phyloP scores from a whole-genome alignment of 495 filamentous ascomycete genomes.

The Pyrenula aspistea region DNA sequence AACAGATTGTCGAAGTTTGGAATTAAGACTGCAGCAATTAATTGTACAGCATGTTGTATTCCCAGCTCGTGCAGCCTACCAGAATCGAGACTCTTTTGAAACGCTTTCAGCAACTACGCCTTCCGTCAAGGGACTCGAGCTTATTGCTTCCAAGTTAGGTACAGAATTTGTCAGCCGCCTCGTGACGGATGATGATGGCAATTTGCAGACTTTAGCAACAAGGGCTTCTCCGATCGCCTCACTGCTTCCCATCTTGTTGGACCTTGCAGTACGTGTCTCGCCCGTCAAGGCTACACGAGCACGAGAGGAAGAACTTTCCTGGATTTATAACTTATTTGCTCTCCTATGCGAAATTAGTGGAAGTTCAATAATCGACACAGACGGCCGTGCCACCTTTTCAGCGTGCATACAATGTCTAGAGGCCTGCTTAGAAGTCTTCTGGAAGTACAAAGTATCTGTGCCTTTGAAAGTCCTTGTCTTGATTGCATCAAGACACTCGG shows the following conservation, averaged over 20 bases:
- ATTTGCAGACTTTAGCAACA: no score
- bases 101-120: slow-evolving; percentile 2
- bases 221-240: no score
- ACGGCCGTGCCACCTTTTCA: slow-evolving; percentile 12
- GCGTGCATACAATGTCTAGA: slow-evolving; percentile 24
- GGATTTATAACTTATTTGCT: slow-evolving; percentile 57
- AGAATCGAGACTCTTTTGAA: slow-evolving; percentile 27
- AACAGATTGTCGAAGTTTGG: neutral
- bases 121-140: neutral
- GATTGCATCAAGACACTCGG: slow-evolving; percentile 29
- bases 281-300: slow-evolving; percentile 40
- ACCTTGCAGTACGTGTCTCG: slow-evolving; percentile 41
- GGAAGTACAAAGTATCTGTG: slow-evolving; percentile 26
- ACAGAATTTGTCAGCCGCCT: neutral
- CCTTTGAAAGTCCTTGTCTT: slow-evolving; percentile 30
- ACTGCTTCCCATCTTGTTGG: slow-evolving; percentile 27
- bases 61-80: slow-evolving; percentile 48
- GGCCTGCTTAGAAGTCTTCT: slow-evolving; percentile 30
- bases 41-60: slow-evolving; percentile 53
- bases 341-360: slow-evolving; percentile 21
- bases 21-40: neutral
- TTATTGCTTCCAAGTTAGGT: neutral
- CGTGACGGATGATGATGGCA: no score
- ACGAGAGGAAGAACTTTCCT: slow-evolving; percentile 43
- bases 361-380: neutral